Evolutionary conservation across 495 filamentous ascomycete genomes (phyloP), one percentile per base, ranked within the genome.

Genomic region (Penicillium desertorum): DNA sequence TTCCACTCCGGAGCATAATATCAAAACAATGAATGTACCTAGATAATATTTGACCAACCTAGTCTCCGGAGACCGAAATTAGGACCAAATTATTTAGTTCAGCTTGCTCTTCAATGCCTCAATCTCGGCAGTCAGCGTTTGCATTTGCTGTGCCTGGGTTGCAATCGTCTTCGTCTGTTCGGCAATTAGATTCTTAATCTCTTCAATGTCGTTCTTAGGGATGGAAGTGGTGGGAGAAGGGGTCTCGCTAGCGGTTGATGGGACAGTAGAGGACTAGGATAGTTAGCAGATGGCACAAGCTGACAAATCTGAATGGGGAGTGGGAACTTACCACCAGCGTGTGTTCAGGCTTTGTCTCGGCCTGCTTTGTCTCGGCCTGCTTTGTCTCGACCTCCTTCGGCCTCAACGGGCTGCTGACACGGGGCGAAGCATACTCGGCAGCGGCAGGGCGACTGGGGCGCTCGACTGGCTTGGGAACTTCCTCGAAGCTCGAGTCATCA

Each of bases 401-500:
- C 29, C 67, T 65, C 63, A 72, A 63, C 5, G 72, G 69, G 57
- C 65, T 74, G 52, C 71, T 75, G 34, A 76, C 60, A 5, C 64
- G 50, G 5, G 74, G 69, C 1, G 72, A 72, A n/a, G 66, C 61
- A n/a, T 68, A 27, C 12, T 67, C 60, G 3, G 58, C 39, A 8
- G 56, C 62, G n/a, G 62, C 36, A 14, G 74, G 61, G 36, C 63
- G 64, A 19, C 70, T 45, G 19, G 74, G 30, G 19, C 82, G 82
- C 59, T 87, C 83, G 12, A 77, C 65, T 0, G 84, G 80, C 62
- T 88, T 88, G n/a, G 87, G 62, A 19, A 91, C 79, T 62, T 93
- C 88, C 66, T 96, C 88, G 64, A 96, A 96, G 72, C 86, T 88
- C 5, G 88, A 91, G 12, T 82, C 79, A 45, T 91, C 88, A 49